Conservation (phyloP, 2,329 filamentous ascomycete species). For the Tympanopsis confertula region DNA sequence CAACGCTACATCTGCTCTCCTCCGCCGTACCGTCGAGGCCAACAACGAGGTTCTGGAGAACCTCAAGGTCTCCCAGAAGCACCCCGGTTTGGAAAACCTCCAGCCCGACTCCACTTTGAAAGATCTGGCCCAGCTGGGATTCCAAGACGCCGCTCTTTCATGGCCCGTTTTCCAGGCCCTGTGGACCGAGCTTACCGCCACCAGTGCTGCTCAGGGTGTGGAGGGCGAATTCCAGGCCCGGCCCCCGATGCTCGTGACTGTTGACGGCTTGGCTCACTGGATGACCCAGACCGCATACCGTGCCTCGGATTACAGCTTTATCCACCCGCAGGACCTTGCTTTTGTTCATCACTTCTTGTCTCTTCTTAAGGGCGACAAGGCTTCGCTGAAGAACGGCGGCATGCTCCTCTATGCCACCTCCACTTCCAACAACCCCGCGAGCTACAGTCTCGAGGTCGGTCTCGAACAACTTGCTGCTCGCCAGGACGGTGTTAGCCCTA, state of each 20-base stretch:
- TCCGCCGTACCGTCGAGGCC: constrained; percentile 44
- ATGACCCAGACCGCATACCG: constrained; percentile 53
- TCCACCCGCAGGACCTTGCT: constrained; percentile 56
- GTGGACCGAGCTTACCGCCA: constrained; percentile 47
- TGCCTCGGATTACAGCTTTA: constrained; percentile 38
- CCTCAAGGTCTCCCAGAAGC: constrained; percentile 18
- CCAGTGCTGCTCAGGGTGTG: constrained; percentile 7
- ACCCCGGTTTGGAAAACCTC: constrained; percentile 30
- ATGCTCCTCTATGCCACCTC: constrained; percentile 50
- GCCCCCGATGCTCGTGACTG: constrained; percentile 40
- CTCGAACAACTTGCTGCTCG: constrained; percentile 18
- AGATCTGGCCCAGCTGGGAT: constrained; percentile 40
- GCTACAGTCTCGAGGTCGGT: constrained; percentile 37
- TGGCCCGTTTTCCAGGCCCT: constrained; percentile 52
- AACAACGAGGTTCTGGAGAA: constrained; percentile 38
- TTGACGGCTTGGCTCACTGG: constrained; percentile 52
- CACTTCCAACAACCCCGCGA: constrained; percentile 40
- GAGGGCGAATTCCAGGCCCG: constrained; percentile 4
- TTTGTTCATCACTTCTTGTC: constrained; percentile 49
- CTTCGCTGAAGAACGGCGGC: constrained; percentile 40
- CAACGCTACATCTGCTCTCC: constrained; percentile 44
- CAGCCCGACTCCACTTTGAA: constrained; percentile 39
- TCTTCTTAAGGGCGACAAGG: constrained; percentile 34
- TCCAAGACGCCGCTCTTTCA: constrained; percentile 44
- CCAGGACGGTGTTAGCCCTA: constrained; percentile 3